Evolutionary conservation across 1,139 yeast genomes (phyloP).

Genomic region (Pichia sp.): DNA sequence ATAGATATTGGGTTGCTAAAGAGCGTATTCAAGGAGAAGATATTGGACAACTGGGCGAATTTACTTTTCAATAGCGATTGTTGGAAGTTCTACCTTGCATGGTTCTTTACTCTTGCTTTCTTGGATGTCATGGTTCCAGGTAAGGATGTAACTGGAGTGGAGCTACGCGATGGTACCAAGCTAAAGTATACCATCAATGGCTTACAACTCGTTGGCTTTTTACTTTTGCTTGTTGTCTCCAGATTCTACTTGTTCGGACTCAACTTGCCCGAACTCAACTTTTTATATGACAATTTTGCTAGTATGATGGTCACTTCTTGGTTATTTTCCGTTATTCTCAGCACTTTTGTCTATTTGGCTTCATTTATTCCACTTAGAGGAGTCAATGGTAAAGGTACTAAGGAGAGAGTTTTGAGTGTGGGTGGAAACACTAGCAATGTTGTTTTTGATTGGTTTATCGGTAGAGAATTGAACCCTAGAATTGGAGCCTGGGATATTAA

Average conservation of each 20-base stretch:
- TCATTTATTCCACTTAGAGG: slow-evolving; percentile 55
- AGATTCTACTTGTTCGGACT: slow-evolving; percentile 47
- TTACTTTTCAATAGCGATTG: slow-evolving; percentile 27
- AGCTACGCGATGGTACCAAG: slow-evolving; percentile 65
- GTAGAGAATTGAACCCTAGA: slow-evolving; percentile 92
- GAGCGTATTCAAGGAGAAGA: slow-evolving; percentile 8
- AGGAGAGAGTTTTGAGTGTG: slow-evolving; percentile 66
- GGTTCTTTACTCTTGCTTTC: slow-evolving; percentile 63
- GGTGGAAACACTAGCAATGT: slow-evolving; percentile 80
- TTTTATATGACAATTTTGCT: slow-evolving; percentile 60
- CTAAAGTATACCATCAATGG: slow-evolving; percentile 83
- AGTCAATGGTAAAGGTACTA: slow-evolving; percentile 45
- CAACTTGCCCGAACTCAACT: slow-evolving; percentile 71
- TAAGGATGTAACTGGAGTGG: slow-evolving; percentile 52
- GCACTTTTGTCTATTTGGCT: slow-evolving; percentile 55
- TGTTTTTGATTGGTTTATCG: slow-evolving; percentile 93
- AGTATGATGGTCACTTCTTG: slow-evolving; percentile 59
- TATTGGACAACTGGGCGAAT: slow-evolving; percentile 14
- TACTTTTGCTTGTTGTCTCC: slow-evolving; percentile 40
- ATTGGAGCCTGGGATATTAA: slow-evolving; percentile 82
- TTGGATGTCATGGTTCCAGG: slow-evolving; percentile 77
- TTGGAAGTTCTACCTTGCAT: slow-evolving; percentile 60
- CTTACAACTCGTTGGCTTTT: slow-evolving; percentile 40
- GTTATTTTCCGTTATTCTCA: slow-evolving; percentile 54
- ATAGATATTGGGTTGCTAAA: slow-evolving; percentile 35